Conservation (phyloP, 2,329 filamentous ascomycete genomes). For the Sporothrix protearum region DNA sequence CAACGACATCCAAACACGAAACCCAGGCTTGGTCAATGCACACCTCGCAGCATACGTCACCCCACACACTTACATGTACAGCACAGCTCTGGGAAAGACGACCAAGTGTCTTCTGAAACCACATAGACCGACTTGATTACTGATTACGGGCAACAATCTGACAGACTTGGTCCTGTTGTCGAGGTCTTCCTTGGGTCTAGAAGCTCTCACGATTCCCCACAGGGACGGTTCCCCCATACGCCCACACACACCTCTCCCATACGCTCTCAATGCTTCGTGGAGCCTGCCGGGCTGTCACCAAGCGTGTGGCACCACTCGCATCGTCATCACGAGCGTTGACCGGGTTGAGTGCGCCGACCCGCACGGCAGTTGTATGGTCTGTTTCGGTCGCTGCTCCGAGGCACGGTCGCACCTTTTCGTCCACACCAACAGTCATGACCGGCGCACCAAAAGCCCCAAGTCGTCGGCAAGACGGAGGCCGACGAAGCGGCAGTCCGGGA, state of each 20-base stretch:
- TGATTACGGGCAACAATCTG: neutral
- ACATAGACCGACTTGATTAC: neutral
- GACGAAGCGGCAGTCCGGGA: constrained; percentile 23
- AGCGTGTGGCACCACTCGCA: neutral
- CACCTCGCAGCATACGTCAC: neutral
- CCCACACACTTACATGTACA: neutral
- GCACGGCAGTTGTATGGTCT: neutral
- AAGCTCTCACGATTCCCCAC: neutral
- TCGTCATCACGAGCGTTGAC: neutral
- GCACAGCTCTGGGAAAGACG: too few species aligned
- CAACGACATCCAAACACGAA: neutral
- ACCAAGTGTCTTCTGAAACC: neutral
- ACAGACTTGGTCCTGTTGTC: neutral
- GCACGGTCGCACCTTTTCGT: neutral
- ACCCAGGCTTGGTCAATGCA: neutral
- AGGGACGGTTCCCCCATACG: neutral
- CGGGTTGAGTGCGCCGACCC: neutral
- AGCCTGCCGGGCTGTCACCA: neutral
- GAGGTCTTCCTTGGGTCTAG: too few species aligned
- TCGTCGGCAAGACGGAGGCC: constrained; percentile 20
- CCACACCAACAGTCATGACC: neutral
- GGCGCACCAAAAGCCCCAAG: neutral
- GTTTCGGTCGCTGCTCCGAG: too few species aligned
- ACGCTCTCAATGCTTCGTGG: constrained; percentile 5
- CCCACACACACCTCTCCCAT: neutral